phyloP scores from a whole-genome alignment of 768 basidiomycete species.

The Pleurotus citrinopileatus region DNA sequence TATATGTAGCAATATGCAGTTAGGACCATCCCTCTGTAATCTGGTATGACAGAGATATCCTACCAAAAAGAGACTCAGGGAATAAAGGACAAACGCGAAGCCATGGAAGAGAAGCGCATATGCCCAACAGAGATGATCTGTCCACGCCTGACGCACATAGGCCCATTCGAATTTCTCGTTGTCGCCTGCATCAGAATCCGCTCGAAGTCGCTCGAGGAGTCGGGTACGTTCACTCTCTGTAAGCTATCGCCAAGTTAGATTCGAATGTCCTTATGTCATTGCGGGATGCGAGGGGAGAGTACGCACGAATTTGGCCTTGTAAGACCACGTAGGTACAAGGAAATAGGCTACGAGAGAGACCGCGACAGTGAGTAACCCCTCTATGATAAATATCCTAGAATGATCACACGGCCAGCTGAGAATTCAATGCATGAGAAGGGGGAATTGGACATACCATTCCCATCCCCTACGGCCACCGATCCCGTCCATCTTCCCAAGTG shows the following conservation, averaged over 20 bases:
- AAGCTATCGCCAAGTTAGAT: constrained; percentile 37
- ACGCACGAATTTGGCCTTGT: constrained; percentile 54
- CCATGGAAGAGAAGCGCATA: constrained; percentile 63
- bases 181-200: constrained; percentile 53
- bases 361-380: constrained; percentile 48
- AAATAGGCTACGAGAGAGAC: constrained; percentile 49
- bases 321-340: constrained; percentile 57
- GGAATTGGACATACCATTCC: constrained; percentile 47
- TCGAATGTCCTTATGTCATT: background rate
- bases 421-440: background rate
- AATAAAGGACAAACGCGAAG: constrained; percentile 57
- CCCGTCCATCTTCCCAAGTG: constrained; percentile 58
- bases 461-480: constrained; percentile 58
- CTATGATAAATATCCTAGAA: constrained; percentile 57
- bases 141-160: constrained; percentile 53
- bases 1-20: constrained; percentile 18
- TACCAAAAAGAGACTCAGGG: constrained; percentile 57
- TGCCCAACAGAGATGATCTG: constrained; percentile 57
- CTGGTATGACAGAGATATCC: too few relatives aligned
- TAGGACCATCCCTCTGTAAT: too few relatives aligned
- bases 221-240: constrained; percentile 48
- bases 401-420: background rate
- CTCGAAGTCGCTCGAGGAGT: constrained; percentile 44
- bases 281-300: background rate
- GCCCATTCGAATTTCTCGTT: constrained; percentile 56